These are phyloP conservation scores for Hypoxylon fuscum DNA, from an alignment of 495 filamentous ascomycete genomes.

Conservation along the genomic window DNA sequence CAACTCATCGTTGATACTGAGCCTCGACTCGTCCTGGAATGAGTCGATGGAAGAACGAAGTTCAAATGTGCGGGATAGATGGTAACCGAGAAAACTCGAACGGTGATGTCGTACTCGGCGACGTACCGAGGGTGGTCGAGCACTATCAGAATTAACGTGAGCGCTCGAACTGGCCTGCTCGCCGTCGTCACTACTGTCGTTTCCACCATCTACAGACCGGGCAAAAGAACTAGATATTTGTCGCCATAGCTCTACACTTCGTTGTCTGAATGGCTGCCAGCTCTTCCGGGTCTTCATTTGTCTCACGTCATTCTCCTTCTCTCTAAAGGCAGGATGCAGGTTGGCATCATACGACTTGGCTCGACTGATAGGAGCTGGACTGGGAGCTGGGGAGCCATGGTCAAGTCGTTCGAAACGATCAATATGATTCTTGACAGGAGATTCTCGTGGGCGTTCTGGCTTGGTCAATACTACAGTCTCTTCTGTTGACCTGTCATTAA, in stretches of 20 bases:
- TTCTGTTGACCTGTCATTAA: conserved; percentile 14
- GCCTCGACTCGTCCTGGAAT: conserved; percentile 2
- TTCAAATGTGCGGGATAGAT: conserved; percentile 27
- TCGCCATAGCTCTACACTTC: conserved; percentile 32
- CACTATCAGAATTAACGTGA: neutral
- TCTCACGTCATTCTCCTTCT: conserved; percentile 1
- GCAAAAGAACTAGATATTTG: conserved; percentile 39
- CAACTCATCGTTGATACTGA: conserved; percentile 12
- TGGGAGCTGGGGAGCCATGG: conserved; percentile 8
- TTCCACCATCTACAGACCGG: conserved; percentile 27
- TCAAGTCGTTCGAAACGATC: conserved; percentile 46
- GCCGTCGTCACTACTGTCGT: neutral
- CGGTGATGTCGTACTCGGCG: conserved; percentile 18
- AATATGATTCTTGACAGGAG: conserved; percentile 48
- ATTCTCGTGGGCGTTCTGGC: too few species aligned
- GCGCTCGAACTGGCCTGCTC: conserved; percentile 2
- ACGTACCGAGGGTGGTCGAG: neutral
- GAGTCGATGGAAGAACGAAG: conserved; percentile 13
- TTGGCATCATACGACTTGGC: neutral
- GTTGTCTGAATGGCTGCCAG: conserved; percentile 25
- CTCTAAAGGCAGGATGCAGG: neutral
- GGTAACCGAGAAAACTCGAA: conserved; percentile 25
- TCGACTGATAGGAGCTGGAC: conserved; percentile 10
- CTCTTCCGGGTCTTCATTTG: conserved; percentile 5
- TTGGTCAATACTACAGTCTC: conserved; percentile 1